Conservation (phyloP, 2,329 filamentous ascomycete species). For the Davidsoniella neocaledoniae region DNA sequence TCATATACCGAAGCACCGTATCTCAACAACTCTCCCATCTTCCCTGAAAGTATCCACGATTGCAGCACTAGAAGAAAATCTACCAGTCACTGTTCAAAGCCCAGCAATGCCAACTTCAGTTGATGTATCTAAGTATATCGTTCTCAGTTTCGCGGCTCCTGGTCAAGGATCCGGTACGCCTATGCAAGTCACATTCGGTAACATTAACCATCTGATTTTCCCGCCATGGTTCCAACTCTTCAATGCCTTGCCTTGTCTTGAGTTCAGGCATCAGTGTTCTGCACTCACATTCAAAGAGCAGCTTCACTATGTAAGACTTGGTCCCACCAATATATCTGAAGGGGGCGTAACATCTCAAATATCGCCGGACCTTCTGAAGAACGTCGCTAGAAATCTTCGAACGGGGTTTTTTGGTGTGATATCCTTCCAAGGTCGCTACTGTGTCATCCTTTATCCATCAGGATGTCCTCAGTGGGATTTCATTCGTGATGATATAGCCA, state of each 20-base stretch:
- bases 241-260: slow-evolving; percentile 15
- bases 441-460: slow-evolving; percentile 24
- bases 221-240: slow-evolving; percentile 18
- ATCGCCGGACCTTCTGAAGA: slow-evolving; percentile 15
- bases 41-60: not conserved
- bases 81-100: too few relatives aligned
- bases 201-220: not conserved
- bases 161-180: not conserved
- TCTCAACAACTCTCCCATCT: not conserved
- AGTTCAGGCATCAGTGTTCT: slow-evolving; percentile 22
- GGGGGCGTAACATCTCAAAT: slow-evolving; percentile 12
- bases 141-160: not conserved
- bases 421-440: slow-evolving; percentile 18
- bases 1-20: not conserved
- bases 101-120: not conserved
- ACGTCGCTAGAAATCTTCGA: slow-evolving; percentile 21
- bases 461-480: slow-evolving; percentile 21
- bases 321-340: slow-evolving; percentile 7
- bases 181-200: slow-evolving; percentile 1
- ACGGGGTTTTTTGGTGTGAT: slow-evolving; percentile 22
- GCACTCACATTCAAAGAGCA: slow-evolving; percentile 17
- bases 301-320: not conserved
- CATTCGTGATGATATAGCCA: slow-evolving; percentile 13
- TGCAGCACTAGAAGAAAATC: too few relatives aligned
- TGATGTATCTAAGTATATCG: not conserved